phyloP scores from a whole-genome alignment of 306 rosid genomes.

The Gynostemma pentaphyllum region DNA sequence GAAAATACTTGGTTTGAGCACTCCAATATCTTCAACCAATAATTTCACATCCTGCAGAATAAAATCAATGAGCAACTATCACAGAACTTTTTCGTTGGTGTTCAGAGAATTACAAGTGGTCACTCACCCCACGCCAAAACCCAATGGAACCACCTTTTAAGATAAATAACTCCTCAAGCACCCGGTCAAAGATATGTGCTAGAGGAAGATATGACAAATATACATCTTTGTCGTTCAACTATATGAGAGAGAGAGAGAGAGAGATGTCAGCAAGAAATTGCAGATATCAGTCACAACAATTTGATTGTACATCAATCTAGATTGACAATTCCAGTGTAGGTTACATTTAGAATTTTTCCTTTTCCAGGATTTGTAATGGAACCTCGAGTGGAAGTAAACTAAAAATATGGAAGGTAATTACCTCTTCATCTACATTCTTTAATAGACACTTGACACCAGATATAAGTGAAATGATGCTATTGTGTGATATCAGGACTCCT shows the following conservation, averaged over 20 bases:
- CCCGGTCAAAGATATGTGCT: constrained; percentile 89
- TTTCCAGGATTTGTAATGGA: neutral
- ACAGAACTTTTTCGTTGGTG: constrained; percentile 7
- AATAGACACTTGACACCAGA: constrained; percentile 61
- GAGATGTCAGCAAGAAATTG: neutral
- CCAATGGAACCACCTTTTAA: constrained; percentile 89
- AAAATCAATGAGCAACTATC: constrained; percentile 11
- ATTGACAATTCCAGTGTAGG: neutral
- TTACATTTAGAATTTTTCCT: neutral
- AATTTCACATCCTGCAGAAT: constrained; percentile 80
- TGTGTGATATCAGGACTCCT: constrained; percentile 87
- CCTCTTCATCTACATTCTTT: constrained; percentile 64
- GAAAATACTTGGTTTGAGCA: constrained; percentile 79
- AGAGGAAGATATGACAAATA: constrained; percentile 93
- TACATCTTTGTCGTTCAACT: constrained; percentile 60
- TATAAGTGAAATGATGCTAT: constrained; percentile 69
- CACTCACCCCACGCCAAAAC: constrained; percentile 97
- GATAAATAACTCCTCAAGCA: constrained; percentile 84
- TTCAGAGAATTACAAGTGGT: constrained; percentile 5
- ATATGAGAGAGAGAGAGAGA: constrained; percentile 13
- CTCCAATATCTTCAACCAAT: constrained; percentile 74
- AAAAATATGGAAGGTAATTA: constrained; percentile 20
- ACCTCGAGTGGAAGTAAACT: neutral
- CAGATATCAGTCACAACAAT: neutral
- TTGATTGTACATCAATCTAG: neutral